Conservation (phyloP, 1,284 basidiomycete genomes). For the Fomitopsis palustris region DNA sequence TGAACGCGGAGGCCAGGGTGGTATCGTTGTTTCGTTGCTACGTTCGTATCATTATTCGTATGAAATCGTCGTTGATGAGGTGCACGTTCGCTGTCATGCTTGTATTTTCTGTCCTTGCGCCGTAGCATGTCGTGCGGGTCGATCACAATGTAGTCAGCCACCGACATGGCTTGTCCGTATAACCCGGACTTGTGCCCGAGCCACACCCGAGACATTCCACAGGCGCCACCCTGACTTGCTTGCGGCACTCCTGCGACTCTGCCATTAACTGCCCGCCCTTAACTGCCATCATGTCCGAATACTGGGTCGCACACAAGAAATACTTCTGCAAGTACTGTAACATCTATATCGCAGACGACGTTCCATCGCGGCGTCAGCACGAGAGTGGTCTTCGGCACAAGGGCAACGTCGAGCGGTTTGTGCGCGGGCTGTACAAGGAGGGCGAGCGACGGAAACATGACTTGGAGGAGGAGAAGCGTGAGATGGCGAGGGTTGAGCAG, state of each 20-base stretch:
- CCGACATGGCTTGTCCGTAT: too few relatives aligned
- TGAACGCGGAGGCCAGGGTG: not conserved
- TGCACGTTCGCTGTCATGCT: not conserved
- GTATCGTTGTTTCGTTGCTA: not conserved
- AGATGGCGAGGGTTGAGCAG: conserved; percentile 84
- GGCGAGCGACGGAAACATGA: conserved; percentile 88
- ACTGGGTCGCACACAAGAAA: conserved; percentile 83
- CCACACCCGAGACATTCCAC: not conserved
- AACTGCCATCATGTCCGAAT: conserved; percentile 63
- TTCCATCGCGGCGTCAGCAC: conserved; percentile 88
- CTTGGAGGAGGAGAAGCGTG: conserved; percentile 78
- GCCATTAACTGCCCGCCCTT: not conserved
- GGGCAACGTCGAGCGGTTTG: conserved; percentile 90
- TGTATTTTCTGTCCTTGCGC: too few relatives aligned
- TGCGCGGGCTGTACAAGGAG: conserved; percentile 90
- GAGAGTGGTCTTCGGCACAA: conserved; percentile 94
- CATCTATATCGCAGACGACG: conserved; percentile 91
- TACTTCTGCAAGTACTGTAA: conserved; percentile 89
- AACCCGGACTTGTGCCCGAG: not conserved
- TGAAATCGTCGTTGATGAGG: not conserved
- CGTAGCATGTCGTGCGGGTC: too few relatives aligned
- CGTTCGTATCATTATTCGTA: not conserved
- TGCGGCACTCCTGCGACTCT: too few relatives aligned
- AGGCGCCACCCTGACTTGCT: not conserved
- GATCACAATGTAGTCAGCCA: too few relatives aligned